Base-by-base conservation (phyloP, 2,329 filamentous ascomycete genomes). In the Diaporthe nobilis region DNA sequence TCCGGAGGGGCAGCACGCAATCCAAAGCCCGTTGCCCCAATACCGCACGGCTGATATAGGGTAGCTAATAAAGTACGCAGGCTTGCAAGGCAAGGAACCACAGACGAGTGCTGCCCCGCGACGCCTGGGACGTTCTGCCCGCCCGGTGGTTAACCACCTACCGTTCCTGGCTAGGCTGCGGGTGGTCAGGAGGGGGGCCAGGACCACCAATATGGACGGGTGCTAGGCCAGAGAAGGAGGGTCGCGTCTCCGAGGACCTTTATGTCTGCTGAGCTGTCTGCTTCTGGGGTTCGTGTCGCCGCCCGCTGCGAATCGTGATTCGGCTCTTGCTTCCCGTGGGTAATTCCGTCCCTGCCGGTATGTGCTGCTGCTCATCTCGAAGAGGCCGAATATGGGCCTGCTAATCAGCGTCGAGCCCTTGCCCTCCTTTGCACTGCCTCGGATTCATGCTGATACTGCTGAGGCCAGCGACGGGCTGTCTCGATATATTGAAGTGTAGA, bases 201-300 rank as follows among this genome's bases (percentile, higher is more conserved):
- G 57, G 71, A 58, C 58, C 58, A 63, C 44, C 71, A 73, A 51
- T 73, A 61, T 53, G 31, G 39, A 44, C 53, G 34, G 39, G 58
- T 67, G 51, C 75, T 75, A 77, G 72, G 44, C 75, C 73, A 57
- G 58, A 72, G 67, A 53, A 51, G 75, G 75, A 75, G 60, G 68
- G 75, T 77, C 75, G 68, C 73, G 47, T 49, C 55, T 60, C 57
- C 25, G 20, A 65, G 57, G 25, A 42, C 44, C 49, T 73, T 39
- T 68, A 68, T 68, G 65, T 68, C 47, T 53, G 47, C 65, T 68
- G 65, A n/a, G 65, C 65, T 68, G 65, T 65, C 47, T 39, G 65
- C 65, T 68, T 39, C 65, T 28, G 65, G 65, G 31, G n/a, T 55
- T 53, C 44, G 63, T 51, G 31, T 39, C 63, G 63, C 44, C 63